These are phyloP conservation scores for Myxozyma monticola DNA, from an alignment of 805 yeast species.

Conservation along the genomic window DNA sequence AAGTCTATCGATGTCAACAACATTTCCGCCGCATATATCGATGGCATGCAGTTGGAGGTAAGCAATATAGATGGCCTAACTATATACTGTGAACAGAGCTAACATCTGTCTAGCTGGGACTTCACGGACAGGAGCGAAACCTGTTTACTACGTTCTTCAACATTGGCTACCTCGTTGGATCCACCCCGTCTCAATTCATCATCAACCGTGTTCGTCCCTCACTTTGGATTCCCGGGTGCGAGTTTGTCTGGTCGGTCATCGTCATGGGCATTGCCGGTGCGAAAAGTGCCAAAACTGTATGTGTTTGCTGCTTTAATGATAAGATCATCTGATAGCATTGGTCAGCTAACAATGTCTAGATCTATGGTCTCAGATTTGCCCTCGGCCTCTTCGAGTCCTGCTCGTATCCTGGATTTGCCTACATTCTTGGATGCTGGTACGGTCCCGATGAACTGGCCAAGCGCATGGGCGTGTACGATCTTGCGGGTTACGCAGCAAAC, in stretches of 20 bases:
- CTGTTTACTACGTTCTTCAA: conserved; percentile 37
- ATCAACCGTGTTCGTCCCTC: conserved; percentile 22
- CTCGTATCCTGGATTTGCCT: conserved; percentile 52
- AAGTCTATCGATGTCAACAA: conserved; percentile 63
- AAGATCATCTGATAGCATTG: too few species aligned
- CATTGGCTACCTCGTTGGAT: conserved; percentile 18
- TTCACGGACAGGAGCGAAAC: conserved; percentile 63
- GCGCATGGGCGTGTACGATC: conserved; percentile 59
- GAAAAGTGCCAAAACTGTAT: conserved; percentile 22
- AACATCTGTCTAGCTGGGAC: conserved; percentile 36
- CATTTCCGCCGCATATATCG: conserved; percentile 63
- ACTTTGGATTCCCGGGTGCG: conserved; percentile 17
- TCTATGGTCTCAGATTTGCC: conserved; percentile 30
- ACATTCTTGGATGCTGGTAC: conserved; percentile 47
- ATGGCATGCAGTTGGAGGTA: conserved; percentile 61
- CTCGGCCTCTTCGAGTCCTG: conserved; percentile 47
- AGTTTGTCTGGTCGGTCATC: conserved; percentile 15
- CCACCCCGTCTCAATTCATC: conserved; percentile 16
- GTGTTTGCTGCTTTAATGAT: too few species aligned
- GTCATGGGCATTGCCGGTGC: conserved; percentile 21
- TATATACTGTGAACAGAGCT: neutral
- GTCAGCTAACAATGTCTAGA: too few species aligned
- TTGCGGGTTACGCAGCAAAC: conserved; percentile 62
- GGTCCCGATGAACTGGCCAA: conserved; percentile 57
- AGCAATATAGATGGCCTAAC: neutral